Evolutionary conservation across 345 rosid genomes (phyloP).

Genomic region (Euphorbia pulcherrima): DNA sequence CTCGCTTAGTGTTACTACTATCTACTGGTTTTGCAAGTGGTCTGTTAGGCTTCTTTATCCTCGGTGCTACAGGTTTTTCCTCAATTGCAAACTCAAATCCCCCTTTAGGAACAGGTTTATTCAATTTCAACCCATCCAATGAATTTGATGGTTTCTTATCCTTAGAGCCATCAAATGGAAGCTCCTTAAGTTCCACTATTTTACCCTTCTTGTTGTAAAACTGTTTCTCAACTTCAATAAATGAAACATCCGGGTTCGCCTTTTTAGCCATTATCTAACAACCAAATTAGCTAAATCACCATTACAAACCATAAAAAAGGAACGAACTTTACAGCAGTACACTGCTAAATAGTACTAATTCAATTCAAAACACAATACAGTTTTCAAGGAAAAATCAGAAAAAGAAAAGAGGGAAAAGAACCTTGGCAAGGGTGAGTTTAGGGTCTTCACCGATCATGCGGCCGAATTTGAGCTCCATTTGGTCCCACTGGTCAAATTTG

Average conservation of each 20-base stretch:
- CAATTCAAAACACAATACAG: neutral
- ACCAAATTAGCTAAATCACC: neutral
- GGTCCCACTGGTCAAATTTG: constrained; percentile 62
- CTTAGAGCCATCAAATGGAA: constrained; percentile 63
- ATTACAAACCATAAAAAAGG: neutral
- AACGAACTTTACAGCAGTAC: neutral
- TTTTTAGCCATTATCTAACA: constrained; percentile 71
- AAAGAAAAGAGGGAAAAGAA: constrained; percentile 12
- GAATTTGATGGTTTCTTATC: constrained; percentile 34
- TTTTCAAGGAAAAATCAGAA: neutral
- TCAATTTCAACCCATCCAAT: constrained; percentile 57
- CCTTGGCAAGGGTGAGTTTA: constrained; percentile 89
- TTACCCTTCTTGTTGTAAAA: constrained; percentile 78
- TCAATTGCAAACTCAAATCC: constrained; percentile 55
- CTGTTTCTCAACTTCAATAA: constrained; percentile 66
- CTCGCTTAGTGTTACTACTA: constrained; percentile 37
- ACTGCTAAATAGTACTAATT: neutral
- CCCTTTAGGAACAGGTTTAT: constrained; percentile 62
- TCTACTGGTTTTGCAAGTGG: constrained; percentile 35
- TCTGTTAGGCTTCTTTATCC: constrained; percentile 42
- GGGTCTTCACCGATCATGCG: constrained; percentile 88
- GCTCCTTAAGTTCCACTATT: constrained; percentile 44
- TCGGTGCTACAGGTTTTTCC: constrained; percentile 30
- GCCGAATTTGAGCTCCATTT: constrained; percentile 91
- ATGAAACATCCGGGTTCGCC: constrained; percentile 71